Conservation (phyloP, 2,329 filamentous ascomycete species). For the Coniochaeta sp. region DNA sequence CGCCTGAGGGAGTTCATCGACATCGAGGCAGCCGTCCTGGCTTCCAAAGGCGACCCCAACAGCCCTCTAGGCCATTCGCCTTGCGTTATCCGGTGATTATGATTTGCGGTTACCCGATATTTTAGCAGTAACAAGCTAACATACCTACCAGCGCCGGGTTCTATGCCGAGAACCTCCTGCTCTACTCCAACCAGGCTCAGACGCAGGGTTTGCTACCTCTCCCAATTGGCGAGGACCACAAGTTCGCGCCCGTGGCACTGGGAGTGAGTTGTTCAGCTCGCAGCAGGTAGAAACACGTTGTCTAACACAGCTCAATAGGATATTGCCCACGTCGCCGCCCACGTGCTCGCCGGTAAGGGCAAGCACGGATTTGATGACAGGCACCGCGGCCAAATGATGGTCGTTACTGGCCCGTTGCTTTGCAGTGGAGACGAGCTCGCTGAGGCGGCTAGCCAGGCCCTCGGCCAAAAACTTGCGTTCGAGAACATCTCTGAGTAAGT, state of each 20-base stretch:
- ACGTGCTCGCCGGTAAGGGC: slow-evolving; percentile 38
- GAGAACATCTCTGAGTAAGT: slow-evolving; percentile 36
- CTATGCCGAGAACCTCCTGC: slow-evolving; percentile 42
- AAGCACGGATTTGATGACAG: slow-evolving; percentile 39
- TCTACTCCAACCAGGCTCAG: slow-evolving; percentile 36
- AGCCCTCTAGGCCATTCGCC: slow-evolving; percentile 31
- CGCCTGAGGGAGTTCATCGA: slow-evolving; percentile 42
- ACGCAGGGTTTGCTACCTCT: slow-evolving; percentile 34
- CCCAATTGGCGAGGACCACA: slow-evolving; percentile 37
- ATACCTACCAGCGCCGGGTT: slow-evolving; percentile 29
- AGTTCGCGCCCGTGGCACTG: slow-evolving; percentile 41
- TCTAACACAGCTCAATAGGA: slow-evolving; percentile 23
- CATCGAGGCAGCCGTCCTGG: slow-evolving; percentile 33
- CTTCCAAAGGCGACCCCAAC: slow-evolving; percentile 31
- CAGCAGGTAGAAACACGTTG: background rate
- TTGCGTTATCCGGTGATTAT: slow-evolving; percentile 33
- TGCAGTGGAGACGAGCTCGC: slow-evolving; percentile 37
- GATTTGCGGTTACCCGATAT: background rate
- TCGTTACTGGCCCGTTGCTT: slow-evolving; percentile 40
- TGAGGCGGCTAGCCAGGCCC: slow-evolving; percentile 31
- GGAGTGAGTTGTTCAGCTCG: slow-evolving; percentile 23
- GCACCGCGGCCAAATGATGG: slow-evolving; percentile 44
- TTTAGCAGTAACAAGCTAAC: slow-evolving; percentile 9
- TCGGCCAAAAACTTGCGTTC: slow-evolving; percentile 34
- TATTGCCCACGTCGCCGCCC: slow-evolving; percentile 36